phyloP scores from a whole-genome alignment of 2,329 filamentous ascomycete species.

The Aplosporella prunicola region DNA sequence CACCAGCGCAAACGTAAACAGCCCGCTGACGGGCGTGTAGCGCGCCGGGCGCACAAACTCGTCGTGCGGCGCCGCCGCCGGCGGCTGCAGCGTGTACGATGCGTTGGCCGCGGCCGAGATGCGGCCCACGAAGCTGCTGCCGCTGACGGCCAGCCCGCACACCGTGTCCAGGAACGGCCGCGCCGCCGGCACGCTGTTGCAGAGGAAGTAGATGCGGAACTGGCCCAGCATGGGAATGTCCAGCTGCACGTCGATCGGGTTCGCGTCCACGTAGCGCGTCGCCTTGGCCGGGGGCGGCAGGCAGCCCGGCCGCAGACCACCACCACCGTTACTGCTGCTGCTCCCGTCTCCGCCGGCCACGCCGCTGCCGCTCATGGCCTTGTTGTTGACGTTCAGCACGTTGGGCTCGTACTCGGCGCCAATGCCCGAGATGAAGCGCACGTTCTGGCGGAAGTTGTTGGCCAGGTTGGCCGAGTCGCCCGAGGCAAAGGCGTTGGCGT shows the following conservation, averaged over 20 bases:
- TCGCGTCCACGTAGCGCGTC: slow-evolving; percentile 66
- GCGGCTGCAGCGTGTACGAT: slow-evolving; percentile 53
- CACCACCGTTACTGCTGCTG: too few relatives aligned
- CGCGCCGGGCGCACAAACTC: slow-evolving; percentile 57
- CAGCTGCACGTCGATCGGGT: slow-evolving; percentile 66
- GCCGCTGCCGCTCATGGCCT: slow-evolving; percentile 39
- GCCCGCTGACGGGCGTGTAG: slow-evolving; percentile 57
- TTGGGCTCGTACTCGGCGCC: slow-evolving; percentile 60
- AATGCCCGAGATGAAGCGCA: slow-evolving; percentile 64
- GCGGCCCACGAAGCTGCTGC: slow-evolving; percentile 48
- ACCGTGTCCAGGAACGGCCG: slow-evolving; percentile 51
- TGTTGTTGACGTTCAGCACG: slow-evolving; percentile 51
- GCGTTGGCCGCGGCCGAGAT: slow-evolving; percentile 49
- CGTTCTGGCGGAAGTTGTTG: slow-evolving; percentile 60
- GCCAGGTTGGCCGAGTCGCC: slow-evolving; percentile 56
- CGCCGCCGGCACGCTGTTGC: slow-evolving; percentile 47
- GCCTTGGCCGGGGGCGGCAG: slow-evolving; percentile 59
- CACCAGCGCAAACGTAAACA: slow-evolving; percentile 57
- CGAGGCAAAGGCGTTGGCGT: slow-evolving; percentile 44
- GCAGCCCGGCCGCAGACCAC: slow-evolving; percentile 29
- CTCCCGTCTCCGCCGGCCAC: too few relatives aligned
- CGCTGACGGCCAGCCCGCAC: slow-evolving; percentile 44
- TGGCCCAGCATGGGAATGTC: slow-evolving; percentile 71
- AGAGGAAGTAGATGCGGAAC: slow-evolving; percentile 65
- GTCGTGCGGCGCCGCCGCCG: slow-evolving; percentile 50